A percentile compares a stretch with the other conserved stretches of the same genome.
Evolutionary conservation across 1,284 basidiomycete species (phyloP).

Genomic region (Vanrija sp.): DNA sequence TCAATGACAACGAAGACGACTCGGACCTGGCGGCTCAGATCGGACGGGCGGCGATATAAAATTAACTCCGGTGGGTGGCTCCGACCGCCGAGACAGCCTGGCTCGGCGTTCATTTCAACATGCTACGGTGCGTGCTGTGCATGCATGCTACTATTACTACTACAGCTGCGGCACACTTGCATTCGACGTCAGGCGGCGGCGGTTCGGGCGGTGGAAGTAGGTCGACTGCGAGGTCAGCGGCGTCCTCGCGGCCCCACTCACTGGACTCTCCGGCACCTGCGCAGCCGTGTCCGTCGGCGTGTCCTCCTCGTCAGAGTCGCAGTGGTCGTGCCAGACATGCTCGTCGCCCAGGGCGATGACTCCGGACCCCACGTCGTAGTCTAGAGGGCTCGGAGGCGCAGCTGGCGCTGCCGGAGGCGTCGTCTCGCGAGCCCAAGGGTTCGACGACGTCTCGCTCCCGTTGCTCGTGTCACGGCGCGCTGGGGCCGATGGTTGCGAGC

Average conservation of each 20-base stretch:
- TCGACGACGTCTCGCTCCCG: slow-evolving; percentile 10
- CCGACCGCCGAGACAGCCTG: no score
- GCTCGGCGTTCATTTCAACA: no score
- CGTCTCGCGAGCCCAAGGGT: slow-evolving; percentile 41
- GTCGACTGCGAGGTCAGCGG: slow-evolving; percentile 51
- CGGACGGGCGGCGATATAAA: not conserved
- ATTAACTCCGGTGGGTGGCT: not conserved
- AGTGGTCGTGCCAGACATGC: slow-evolving; percentile 59
- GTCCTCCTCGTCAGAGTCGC: slow-evolving; percentile 46
- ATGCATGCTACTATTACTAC: not conserved
- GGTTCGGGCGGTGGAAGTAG: slow-evolving; percentile 32
- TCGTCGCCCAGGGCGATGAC: slow-evolving; percentile 72
- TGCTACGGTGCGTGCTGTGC: no score
- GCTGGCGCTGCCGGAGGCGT: slow-evolving; percentile 1
- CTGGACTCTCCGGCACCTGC: slow-evolving; percentile 15
- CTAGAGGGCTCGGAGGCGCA: slow-evolving; percentile 7
- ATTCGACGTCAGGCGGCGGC: slow-evolving; percentile 15
- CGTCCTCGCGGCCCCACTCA: slow-evolving; percentile 3
- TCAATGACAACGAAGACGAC: not conserved
- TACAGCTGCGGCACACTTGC: no score
- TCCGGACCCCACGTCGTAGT: slow-evolving; percentile 51
- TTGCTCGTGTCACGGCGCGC: no score
- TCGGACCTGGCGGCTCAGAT: not conserved
- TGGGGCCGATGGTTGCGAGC: slow-evolving; percentile 2
- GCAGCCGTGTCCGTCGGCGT: slow-evolving; percentile 33